These are phyloP conservation scores for Blepharisma japonicum DNA, from an alignment of 73 alveolate genomes.

Conservation along the genomic window DNA sequence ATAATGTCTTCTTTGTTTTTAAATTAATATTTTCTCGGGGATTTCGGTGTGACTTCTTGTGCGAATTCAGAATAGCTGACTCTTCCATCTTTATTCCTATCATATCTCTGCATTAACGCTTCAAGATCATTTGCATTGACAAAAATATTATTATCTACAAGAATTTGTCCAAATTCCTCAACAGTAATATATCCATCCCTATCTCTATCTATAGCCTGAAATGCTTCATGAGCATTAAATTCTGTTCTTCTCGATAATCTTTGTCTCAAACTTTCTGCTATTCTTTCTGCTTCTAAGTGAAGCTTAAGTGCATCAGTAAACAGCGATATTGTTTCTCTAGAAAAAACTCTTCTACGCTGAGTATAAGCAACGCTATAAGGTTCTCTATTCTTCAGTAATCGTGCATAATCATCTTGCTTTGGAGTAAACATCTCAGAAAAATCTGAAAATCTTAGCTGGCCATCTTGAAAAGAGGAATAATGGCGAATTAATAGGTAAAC, in stretches of 20 bases:
- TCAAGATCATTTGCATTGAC: conserved; percentile 31
- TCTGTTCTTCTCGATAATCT: conserved; percentile 38
- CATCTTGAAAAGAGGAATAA: conserved; percentile 39
- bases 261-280: conserved; percentile 38
- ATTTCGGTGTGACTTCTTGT: conserved; percentile 49
- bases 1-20: no score
- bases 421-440: conserved; percentile 54
- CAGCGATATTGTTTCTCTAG: conserved; percentile 32
- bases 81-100: conserved; percentile 45
- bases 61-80: conserved; percentile 47
- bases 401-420: conserved; percentile 36
- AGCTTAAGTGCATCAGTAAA: conserved; percentile 29
- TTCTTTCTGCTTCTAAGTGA: conserved; percentile 33
- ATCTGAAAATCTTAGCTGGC: conserved; percentile 40
- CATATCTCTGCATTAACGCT: conserved; percentile 36
- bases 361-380: neutral
- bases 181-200: conserved; percentile 44
- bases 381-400: conserved; percentile 29
- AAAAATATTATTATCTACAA: conserved; percentile 19
- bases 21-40: conserved; percentile 29
- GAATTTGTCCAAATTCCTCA: conserved; percentile 32
- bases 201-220: conserved; percentile 38
- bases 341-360: conserved; percentile 36
- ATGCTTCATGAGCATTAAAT: conserved; percentile 38
- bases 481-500: conserved; percentile 37